A percentile compares a stretch with the other conserved stretches of the same genome.
These are phyloP conservation scores for Microdochium nivale DNA, from an alignment of 2,329 filamentous ascomycete species.

Conservation along the genomic window DNA sequence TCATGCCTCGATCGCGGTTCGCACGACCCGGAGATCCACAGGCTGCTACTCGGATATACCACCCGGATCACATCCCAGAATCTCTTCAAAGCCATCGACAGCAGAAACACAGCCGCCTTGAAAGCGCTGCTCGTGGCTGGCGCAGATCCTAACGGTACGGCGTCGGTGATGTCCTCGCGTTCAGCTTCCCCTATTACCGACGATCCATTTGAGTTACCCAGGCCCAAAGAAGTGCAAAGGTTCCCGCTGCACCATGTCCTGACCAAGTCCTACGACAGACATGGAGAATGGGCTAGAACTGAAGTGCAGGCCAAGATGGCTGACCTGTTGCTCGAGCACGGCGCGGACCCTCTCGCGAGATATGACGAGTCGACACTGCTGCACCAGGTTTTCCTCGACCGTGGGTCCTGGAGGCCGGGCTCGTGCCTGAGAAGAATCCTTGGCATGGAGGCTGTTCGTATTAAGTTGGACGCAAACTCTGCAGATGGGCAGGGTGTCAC, in stretches of 20 bases:
- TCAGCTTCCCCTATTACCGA: not conserved
- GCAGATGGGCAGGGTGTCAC: constrained; percentile 15
- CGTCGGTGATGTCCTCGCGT: not conserved
- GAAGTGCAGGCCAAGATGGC: constrained; percentile 7
- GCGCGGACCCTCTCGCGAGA: constrained; percentile 14
- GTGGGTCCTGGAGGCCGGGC: constrained; percentile 8
- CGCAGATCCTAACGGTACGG: not conserved
- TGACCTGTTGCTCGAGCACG: constrained; percentile 11
- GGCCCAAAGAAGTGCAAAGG: not conserved
- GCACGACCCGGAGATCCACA: not conserved
- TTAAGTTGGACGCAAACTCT: constrained; percentile 11
- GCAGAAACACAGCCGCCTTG: not conserved
- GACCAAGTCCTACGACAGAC: not conserved
- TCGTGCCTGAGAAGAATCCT: not conserved
- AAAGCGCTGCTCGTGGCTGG: not conserved
- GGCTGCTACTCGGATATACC: not conserved
- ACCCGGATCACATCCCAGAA: not conserved
- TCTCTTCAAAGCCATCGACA: not conserved
- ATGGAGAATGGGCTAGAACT: not conserved
- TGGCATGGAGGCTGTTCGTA: constrained; percentile 1
- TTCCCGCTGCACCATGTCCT: not conserved
- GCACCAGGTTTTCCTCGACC: constrained; percentile 10
- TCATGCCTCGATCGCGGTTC: not conserved
- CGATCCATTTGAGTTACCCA: not conserved
- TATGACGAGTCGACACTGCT: constrained; percentile 6